Percentiles rank a stretch among this genome's conserved stretches.
Conservation (phyloP, 148 eudicot species). For the Rhododendron mucronatum region DNA sequence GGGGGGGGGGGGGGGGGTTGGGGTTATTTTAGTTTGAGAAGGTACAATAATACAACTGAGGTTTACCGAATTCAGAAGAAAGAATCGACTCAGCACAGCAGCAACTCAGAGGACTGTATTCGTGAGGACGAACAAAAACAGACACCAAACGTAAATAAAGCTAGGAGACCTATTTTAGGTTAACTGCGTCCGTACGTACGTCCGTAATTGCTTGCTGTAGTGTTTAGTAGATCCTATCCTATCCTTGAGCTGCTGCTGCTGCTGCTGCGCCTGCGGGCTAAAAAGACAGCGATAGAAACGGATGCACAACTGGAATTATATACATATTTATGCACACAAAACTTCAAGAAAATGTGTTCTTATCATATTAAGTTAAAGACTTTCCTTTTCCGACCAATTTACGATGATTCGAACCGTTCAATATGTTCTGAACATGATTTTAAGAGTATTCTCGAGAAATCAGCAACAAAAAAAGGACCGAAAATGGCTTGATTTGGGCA, state of each 20-base stretch:
- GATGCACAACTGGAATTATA: too few relatives aligned
- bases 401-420: too few relatives aligned
- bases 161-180: background rate
- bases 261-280: too few relatives aligned
- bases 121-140: background rate
- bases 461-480: too few relatives aligned
- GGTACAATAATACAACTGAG: background rate
- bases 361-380: too few relatives aligned
- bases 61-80: background rate
- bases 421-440: too few relatives aligned
- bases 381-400: too few relatives aligned
- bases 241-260: background rate
- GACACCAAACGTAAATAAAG: background rate
- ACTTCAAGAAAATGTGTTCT: too few relatives aligned
- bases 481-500: too few relatives aligned
- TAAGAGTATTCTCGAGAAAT: too few relatives aligned
- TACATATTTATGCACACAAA: too few relatives aligned
- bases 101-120: background rate
- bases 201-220: background rate
- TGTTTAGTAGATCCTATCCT: background rate
- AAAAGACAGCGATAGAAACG: conserved; percentile 4
- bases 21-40: background rate
- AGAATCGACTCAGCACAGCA: background rate
- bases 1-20: too few relatives aligned
- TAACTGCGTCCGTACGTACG: background rate